Conservation (phyloP, 225 moss, liverwort and hornwort genomes). For the Rhytidiadelphus loreus region DNA sequence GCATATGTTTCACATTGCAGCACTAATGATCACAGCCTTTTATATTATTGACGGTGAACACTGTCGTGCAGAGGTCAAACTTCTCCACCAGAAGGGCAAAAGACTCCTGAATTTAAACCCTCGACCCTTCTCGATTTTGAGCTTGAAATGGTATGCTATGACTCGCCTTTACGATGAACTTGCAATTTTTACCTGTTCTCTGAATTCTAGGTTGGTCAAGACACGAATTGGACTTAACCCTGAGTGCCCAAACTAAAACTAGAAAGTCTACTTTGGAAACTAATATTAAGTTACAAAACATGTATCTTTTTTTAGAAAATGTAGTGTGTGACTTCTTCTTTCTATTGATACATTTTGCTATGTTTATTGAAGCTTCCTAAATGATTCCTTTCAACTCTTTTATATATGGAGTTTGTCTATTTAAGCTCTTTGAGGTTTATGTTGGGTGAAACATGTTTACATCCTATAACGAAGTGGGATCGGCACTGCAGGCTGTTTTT, state of each 20-base stretch:
- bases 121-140: slow-evolving; percentile 74
- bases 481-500: slow-evolving; percentile 60
- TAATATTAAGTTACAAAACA: not conserved
- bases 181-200: not conserved
- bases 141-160: slow-evolving; percentile 67
- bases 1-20: not conserved
- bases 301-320: not conserved
- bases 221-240: not conserved
- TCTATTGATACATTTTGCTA: not conserved
- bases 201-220: not conserved
- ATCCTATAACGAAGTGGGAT: not conserved
- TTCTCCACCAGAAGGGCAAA: slow-evolving; percentile 59
- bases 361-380: not conserved
- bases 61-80: slow-evolving; percentile 65
- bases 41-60: not conserved
- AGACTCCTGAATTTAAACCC: slow-evolving; percentile 54
- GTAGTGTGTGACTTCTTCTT: not conserved
- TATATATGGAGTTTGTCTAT: not conserved
- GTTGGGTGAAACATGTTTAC: not conserved
- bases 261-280: not conserved
- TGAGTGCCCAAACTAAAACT: not conserved
- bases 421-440: not conserved
- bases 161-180: not conserved
- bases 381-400: not conserved
- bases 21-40: not conserved